phyloP scores from a whole-genome alignment of 169 alveolate species.

The Cryptosporidium ubiquitum region DNA sequence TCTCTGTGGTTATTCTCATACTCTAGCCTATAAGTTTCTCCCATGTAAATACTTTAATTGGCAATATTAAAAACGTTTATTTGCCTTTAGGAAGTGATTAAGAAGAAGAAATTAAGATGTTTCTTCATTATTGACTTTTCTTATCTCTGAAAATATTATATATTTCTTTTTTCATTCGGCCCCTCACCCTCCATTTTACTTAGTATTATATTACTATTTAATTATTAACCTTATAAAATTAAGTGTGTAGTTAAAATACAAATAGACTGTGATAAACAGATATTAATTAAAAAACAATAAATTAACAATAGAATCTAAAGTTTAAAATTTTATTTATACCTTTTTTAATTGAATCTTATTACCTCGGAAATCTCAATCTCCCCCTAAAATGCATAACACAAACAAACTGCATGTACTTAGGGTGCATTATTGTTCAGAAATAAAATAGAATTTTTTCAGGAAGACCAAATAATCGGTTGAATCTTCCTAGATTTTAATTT shows the following conservation, averaged over 20 bases:
- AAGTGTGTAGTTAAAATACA: too few species aligned
- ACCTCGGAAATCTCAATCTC: not conserved
- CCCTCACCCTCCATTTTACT: not conserved
- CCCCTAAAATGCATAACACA: not conserved
- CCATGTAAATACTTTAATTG: slow-evolving; percentile 1
- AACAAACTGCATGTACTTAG: not conserved
- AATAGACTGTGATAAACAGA: too few species aligned
- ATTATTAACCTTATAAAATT: too few species aligned
- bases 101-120: not conserved
- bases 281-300: too few species aligned
- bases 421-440: not conserved
- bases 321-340: not conserved
- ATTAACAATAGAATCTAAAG: not conserved
- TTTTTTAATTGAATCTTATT: too few species aligned
- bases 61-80: not conserved
- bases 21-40: not conserved
- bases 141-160: slow-evolving; percentile 11
- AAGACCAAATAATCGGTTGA: too few species aligned
- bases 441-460: not conserved
- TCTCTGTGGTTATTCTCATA: slow-evolving; percentile 4
- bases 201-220: too few species aligned
- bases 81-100: not conserved
- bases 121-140: slow-evolving; percentile 6
- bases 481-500: too few species aligned
- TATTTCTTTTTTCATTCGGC: not conserved